Conservation (phyloP, 306 rosid species). For the Fagus crenata region DNA sequence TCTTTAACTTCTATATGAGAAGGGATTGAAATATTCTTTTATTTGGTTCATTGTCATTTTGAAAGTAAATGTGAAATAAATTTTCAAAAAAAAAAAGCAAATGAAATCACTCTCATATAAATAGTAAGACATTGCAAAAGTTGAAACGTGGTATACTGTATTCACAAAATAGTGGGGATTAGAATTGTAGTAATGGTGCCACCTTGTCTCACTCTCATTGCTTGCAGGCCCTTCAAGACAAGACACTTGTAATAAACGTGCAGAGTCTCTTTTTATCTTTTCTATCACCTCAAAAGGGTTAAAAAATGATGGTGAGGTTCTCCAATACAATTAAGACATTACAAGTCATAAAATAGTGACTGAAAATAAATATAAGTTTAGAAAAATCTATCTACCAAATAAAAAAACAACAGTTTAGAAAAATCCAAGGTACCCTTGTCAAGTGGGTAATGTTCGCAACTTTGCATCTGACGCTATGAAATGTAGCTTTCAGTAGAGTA, state of each 20-base stretch:
- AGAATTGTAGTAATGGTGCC: background rate
- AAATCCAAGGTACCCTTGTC: background rate
- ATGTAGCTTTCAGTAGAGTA: conserved; percentile 25
- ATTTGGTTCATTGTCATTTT: background rate
- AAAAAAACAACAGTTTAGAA: background rate
- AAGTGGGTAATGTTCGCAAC: background rate
- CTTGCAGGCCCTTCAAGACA: background rate
- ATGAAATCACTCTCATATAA: background rate
- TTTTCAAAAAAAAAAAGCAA: background rate
- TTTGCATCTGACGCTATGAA: conserved; percentile 1
- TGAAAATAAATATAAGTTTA: background rate
- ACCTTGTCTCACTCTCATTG: background rate
- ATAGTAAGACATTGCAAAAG: background rate
- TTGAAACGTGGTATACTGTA: background rate
- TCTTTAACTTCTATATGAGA: no score
- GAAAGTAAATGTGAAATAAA: background rate
- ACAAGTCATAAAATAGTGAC: background rate
- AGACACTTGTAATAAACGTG: background rate
- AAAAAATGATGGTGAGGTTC: conserved; percentile 6
- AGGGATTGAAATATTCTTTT: background rate
- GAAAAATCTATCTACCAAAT: background rate
- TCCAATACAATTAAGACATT: background rate
- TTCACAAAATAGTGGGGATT: background rate
- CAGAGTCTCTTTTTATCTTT: background rate
- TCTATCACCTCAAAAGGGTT: background rate